phyloP scores from a whole-genome alignment of 345 rosid species.

The Isatis tinctoria region DNA sequence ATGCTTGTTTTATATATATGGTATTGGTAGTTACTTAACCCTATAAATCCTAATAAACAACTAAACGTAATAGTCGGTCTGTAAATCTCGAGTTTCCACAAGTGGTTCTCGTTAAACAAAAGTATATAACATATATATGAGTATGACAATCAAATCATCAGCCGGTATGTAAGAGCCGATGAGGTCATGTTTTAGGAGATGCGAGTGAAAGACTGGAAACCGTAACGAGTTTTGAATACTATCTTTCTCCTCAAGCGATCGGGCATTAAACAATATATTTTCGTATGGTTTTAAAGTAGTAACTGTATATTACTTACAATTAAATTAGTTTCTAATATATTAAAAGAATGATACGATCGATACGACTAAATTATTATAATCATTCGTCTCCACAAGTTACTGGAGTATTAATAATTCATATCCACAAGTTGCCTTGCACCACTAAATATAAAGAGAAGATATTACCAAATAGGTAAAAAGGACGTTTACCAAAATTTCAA shows the following conservation, averaged over 20 bases:
- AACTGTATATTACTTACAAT: background rate
- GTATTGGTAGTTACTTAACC: background rate
- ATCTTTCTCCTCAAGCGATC: background rate
- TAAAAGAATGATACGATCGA: background rate
- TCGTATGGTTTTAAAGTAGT: background rate
- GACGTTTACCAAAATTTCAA: slow-evolving; percentile 31
- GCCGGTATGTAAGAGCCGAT: background rate
- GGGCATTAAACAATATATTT: background rate
- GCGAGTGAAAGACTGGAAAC: background rate
- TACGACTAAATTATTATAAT: background rate
- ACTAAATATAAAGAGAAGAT: slow-evolving; percentile 6
- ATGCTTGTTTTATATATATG: background rate
- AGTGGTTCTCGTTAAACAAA: no score
- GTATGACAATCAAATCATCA: background rate
- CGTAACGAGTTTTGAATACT: background rate
- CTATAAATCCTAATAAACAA: background rate
- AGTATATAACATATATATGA: background rate
- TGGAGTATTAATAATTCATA: background rate
- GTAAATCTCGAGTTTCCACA: background rate
- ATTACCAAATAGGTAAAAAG: slow-evolving; percentile 17
- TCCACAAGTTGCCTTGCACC: slow-evolving; percentile 19
- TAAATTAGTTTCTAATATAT: background rate
- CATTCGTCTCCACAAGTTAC: slow-evolving; percentile 17
- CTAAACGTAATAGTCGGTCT: background rate
- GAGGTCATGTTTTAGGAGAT: background rate